These are phyloP conservation scores for Didymella sp. DNA, from an alignment of 2,329 filamentous ascomycete genomes.

Conservation along the genomic window DNA sequence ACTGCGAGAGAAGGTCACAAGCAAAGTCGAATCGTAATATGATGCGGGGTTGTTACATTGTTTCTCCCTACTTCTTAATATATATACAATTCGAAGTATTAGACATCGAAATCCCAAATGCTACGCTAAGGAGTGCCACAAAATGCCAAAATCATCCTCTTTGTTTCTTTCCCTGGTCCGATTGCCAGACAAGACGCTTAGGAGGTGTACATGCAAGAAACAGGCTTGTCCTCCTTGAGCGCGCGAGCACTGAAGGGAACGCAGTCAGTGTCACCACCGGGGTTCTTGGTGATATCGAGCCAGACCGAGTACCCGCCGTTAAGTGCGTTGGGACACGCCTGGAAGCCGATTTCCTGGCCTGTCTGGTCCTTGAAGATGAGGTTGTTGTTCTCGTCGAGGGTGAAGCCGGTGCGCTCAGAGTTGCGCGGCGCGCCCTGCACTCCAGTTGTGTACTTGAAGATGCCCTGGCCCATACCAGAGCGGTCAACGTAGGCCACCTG, in stretches of 20 bases:
- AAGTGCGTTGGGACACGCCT: conserved; percentile 61
- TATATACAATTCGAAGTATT: conserved; percentile 12
- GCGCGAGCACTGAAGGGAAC: conserved; percentile 43
- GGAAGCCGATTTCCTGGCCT: conserved; percentile 50
- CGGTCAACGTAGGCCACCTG: conserved; percentile 64
- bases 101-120: background rate
- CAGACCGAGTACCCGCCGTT: conserved; percentile 49
- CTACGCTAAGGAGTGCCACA: conserved; percentile 6
- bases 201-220: conserved; percentile 32
- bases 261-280: conserved; percentile 45
- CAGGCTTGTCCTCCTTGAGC: conserved; percentile 21
- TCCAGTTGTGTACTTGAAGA: conserved; percentile 61
- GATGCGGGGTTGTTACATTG: too few relatives aligned
- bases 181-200: background rate
- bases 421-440: conserved; percentile 51
- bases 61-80: background rate
- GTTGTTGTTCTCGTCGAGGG: conserved; percentile 52
- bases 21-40: too few relatives aligned
- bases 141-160: background rate
- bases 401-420: conserved; percentile 58
- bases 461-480: conserved; percentile 65
- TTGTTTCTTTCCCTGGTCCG: background rate
- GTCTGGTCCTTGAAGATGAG: conserved; percentile 52
- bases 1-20: too few relatives aligned
- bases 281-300: conserved; percentile 27